Evolutionary conservation across 2,329 filamentous ascomycete genomes (phyloP), one percentile per base, ranked within the genome.

Genomic region (Lachnellula willkommii): DNA sequence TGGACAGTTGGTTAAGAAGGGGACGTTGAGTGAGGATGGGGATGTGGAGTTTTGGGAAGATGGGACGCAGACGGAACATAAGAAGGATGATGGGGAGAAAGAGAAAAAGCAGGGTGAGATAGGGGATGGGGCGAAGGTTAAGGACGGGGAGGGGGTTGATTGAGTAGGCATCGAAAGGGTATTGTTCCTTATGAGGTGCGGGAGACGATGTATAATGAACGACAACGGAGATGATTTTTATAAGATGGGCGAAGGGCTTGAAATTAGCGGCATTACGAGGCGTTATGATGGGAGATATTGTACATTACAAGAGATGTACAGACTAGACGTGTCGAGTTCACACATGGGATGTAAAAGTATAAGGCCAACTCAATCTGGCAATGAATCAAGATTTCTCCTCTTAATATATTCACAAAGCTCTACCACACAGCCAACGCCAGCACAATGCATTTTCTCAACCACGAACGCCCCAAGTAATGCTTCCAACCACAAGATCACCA

Each of bases 11-110:
- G 80, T 93, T 57, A 89, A 87, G 76, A 82, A 82, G 58, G 88
- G 89, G 17, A 82, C 80, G 28, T 69, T 92, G 35, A 83, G 87
- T 51, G 82, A 84, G 62, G 85, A 92, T 63, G 90, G 90, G n/a
- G 89, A 96, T 69, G 75, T 96, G 48, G 93, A 97, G 71, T 94
- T 96, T 64, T 96, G 91, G 87, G 87, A 89, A 32, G 89, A 95
- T 62, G 66, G 65, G 17, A 65, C 52, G 39, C 58, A 49, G 20
- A 69, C 58, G 5, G 17, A 42, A n/a, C 39, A 20, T 20, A 42
- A 15, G 39, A 42, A 42, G 15, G 15, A 20, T 6, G 39, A 2
- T 56, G 60, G 62, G 32, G 43, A 37, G 20, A 47, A 53, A 49
- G 52, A 56, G 24, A 46, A 43, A 40, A 20, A 40, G 39, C 15